These are phyloP conservation scores for Leccinum subfulvum DNA, from an alignment of 1,284 basidiomycete genomes.

Conservation along the genomic window DNA sequence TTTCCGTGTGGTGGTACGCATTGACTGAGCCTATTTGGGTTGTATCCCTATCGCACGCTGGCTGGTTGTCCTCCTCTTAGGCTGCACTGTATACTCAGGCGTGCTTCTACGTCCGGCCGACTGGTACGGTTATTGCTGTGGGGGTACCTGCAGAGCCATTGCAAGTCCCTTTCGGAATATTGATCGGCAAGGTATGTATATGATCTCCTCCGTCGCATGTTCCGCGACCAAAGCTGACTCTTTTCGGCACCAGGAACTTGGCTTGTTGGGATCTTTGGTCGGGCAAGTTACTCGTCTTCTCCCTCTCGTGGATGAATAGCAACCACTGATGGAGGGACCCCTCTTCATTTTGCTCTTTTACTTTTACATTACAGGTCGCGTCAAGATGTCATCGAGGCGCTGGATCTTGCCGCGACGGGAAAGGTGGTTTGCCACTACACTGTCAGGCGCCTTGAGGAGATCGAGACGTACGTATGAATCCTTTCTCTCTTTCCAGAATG, in stretches of 20 bases:
- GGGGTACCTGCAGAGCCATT: constrained; percentile 46
- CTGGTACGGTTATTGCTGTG: constrained; percentile 61
- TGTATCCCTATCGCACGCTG: background rate
- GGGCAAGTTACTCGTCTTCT: constrained; percentile 39
- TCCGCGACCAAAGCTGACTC: background rate
- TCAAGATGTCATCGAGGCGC: constrained; percentile 65
- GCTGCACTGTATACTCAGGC: constrained; percentile 63
- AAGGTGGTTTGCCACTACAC: constrained; percentile 58
- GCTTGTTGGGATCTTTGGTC: constrained; percentile 58
- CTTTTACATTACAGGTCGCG: constrained; percentile 40
- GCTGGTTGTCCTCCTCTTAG: constrained; percentile 25
- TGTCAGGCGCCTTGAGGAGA: constrained; percentile 45
- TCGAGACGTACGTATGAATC: constrained; percentile 42
- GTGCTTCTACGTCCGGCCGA: constrained; percentile 54
- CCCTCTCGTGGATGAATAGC: background rate
- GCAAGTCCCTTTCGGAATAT: constrained; percentile 52
- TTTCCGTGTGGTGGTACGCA: background rate
- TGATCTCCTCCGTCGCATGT: background rate
- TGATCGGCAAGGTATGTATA: constrained; percentile 49
- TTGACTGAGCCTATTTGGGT: background rate
- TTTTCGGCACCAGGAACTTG: constrained; percentile 39
- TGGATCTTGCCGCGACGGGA: constrained; percentile 61
- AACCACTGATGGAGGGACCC: background rate
- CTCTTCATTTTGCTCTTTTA: background rate
- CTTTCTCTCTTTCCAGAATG: background rate